These are phyloP conservation scores for Mycocentrospora acerina DNA, from an alignment of 2,329 filamentous ascomycete genomes.

Conservation along the genomic window DNA sequence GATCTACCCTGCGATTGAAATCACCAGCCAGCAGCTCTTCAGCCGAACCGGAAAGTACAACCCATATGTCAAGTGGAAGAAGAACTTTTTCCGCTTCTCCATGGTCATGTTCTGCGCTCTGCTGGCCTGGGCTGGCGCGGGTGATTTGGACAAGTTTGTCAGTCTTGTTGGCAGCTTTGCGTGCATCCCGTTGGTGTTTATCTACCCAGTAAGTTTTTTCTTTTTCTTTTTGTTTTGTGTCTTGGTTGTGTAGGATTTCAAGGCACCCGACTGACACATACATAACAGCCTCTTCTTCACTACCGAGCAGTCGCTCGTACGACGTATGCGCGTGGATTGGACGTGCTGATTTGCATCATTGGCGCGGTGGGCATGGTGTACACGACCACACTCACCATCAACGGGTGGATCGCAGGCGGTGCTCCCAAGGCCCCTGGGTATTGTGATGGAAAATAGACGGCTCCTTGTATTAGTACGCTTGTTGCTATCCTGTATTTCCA, in stretches of 20 bases:
- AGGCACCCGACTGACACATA: no score
- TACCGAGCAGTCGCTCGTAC: constrained; percentile 75
- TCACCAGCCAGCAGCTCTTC: constrained; percentile 92
- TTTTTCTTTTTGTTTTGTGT: no score
- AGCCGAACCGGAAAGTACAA: constrained; percentile 96
- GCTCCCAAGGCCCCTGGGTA: constrained; percentile 60
- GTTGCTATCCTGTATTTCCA: not conserved
- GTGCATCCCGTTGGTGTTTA: constrained; percentile 94
- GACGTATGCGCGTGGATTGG: constrained; percentile 66
- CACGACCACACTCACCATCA: constrained; percentile 81
- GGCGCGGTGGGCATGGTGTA: constrained; percentile 88
- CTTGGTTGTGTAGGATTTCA: no score
- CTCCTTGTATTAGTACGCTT: no score
- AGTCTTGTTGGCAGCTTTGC: constrained; percentile 95
- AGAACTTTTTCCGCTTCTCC: constrained; percentile 94
- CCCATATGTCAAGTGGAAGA: constrained; percentile 98
- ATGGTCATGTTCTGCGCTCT: constrained; percentile 82
- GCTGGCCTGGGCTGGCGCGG: constrained; percentile 89
- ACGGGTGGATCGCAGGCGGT: constrained; percentile 74
- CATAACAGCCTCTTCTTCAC: constrained; percentile 85
- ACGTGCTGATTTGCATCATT: constrained; percentile 77
- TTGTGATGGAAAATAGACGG: constrained; percentile 53
- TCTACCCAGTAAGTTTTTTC: constrained; percentile 79
- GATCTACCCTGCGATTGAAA: constrained; percentile 96
- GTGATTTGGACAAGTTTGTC: constrained; percentile 96